phyloP scores from a whole-genome alignment of 2,329 filamentous ascomycete species.

The Hymenoscyphus occultus region DNA sequence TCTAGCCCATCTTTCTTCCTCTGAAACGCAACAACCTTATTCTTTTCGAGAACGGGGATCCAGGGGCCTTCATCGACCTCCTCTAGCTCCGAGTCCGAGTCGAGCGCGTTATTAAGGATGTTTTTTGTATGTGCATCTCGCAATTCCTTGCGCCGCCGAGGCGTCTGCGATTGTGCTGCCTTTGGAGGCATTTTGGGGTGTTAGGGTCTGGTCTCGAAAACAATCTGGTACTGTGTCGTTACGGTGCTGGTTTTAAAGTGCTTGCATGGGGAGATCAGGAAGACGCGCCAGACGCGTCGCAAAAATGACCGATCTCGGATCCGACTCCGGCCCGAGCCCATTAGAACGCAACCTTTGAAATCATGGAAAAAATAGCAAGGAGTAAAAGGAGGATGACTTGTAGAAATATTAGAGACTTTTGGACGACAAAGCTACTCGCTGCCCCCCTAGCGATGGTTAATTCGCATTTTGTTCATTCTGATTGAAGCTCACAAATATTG shows the following conservation, averaged over 20 bases:
- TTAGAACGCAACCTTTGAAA: neutral
- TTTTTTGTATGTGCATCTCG: conserved; percentile 41
- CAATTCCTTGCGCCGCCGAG: conserved; percentile 24
- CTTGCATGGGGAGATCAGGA: conserved; percentile 1
- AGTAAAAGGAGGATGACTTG: no score
- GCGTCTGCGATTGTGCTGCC: conserved; percentile 15
- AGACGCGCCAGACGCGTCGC: conserved; percentile 18
- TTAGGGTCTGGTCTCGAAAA: neutral
- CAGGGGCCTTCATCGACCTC: conserved; percentile 61
- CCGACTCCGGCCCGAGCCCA: neutral
- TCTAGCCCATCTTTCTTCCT: conserved; percentile 68
- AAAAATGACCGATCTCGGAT: neutral
- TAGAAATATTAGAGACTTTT: no score
- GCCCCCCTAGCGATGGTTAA: no score
- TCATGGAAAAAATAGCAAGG: no score
- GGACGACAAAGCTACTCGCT: no score
- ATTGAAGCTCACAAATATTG: no score
- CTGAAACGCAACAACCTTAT: conserved; percentile 72
- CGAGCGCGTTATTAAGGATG: conserved; percentile 34
- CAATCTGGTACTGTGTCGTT: conserved; percentile 9
- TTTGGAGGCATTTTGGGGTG: conserved; percentile 32
- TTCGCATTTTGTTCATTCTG: no score
- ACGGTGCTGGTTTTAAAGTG: conserved; percentile 24
- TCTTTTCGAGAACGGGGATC: conserved; percentile 71
- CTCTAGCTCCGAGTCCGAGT: conserved; percentile 4